phyloP scores from a whole-genome alignment of 192 early-diverging fungal genomes.

The Bifiguratus adelaidae region DNA sequence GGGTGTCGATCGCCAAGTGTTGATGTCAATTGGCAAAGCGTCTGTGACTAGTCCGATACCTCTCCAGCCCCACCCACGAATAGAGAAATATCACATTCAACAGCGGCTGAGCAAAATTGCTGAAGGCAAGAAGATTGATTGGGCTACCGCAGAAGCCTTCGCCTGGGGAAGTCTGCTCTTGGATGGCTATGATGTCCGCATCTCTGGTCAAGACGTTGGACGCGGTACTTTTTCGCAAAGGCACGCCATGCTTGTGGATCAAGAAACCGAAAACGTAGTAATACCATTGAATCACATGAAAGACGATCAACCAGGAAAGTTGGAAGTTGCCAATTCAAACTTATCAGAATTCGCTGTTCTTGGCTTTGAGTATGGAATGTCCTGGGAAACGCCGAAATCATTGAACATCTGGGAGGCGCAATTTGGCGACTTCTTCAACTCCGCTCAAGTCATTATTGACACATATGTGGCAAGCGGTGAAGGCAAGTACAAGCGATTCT shows the following conservation, averaged over 20 bases:
- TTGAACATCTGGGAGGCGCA: slow-evolving; percentile 97
- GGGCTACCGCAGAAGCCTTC: slow-evolving; percentile 91
- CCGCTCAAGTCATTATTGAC: slow-evolving; percentile 92
- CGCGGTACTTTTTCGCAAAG: slow-evolving; percentile 97
- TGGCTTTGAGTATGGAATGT: slow-evolving; percentile 93
- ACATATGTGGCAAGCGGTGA: slow-evolving; percentile 83
- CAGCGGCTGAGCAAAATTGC: slow-evolving; percentile 60
- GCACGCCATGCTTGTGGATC: slow-evolving; percentile 93
- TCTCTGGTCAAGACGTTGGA: slow-evolving; percentile 96
- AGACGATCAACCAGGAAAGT: slow-evolving; percentile 17
- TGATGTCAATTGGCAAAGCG: slow-evolving; percentile 60
- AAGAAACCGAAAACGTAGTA: slow-evolving; percentile 74
- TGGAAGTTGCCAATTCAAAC: slow-evolving; percentile 86
- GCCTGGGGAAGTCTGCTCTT: slow-evolving; percentile 81
- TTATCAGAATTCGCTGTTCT: slow-evolving; percentile 93
- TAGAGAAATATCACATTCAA: slow-evolving; percentile 88
- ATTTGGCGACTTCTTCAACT: slow-evolving; percentile 98
- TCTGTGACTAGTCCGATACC: slow-evolving; percentile 66
- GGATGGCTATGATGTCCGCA: slow-evolving; percentile 82
- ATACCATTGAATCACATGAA: slow-evolving; percentile 74
- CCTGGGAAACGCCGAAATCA: slow-evolving; percentile 75
- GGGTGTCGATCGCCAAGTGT: slow-evolving; percentile 47
- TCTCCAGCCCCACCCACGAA: slow-evolving; percentile 71
- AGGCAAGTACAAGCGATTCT: slow-evolving; percentile 11
- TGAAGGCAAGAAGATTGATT: slow-evolving; percentile 68